Percentiles rank a stretch among this genome's conserved stretches.
Conservation (phyloP, 1,284 basidiomycete genomes). For the Hemileia vastatrix region DNA sequence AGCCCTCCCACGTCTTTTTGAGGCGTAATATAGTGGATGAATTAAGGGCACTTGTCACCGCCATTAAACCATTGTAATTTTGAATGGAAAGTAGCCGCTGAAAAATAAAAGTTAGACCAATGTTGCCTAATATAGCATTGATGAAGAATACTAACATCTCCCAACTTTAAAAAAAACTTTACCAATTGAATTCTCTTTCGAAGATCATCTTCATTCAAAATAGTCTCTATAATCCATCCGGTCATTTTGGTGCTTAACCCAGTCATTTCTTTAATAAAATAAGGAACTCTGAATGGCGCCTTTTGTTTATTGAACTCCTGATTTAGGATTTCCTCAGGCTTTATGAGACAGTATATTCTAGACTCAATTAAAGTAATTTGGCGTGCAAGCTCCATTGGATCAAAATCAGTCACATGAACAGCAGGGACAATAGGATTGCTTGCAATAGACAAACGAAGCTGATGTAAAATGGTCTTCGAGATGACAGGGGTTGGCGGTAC, state of each 20-base stretch:
- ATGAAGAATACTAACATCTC: constrained; percentile 37
- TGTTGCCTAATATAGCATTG: too few relatives aligned
- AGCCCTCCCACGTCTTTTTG: constrained; percentile 53
- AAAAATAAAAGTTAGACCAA: too few relatives aligned
- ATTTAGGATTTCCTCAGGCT: constrained; percentile 46
- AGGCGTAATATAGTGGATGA: constrained; percentile 44
- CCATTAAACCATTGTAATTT: constrained; percentile 48
- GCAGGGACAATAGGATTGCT: constrained; percentile 45
- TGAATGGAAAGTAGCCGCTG: constrained; percentile 43
- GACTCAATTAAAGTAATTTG: constrained; percentile 49
- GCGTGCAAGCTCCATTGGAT: constrained; percentile 55
- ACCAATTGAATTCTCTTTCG: constrained; percentile 43
- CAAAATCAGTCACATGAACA: constrained; percentile 75
- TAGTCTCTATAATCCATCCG: constrained; percentile 48
- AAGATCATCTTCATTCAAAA: constrained; percentile 46
- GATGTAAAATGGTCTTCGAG: constrained; percentile 61
- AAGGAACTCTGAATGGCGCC: constrained; percentile 30
- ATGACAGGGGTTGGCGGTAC: constrained; percentile 58
- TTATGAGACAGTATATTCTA: constrained; percentile 42
- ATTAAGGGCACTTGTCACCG: constrained; percentile 46
- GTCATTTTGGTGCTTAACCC: constrained; percentile 47
- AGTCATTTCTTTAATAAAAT: constrained; percentile 46
- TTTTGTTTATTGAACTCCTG: constrained; percentile 41
- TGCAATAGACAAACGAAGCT: constrained; percentile 48
- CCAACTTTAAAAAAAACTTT: constrained; percentile 48